Evolutionary conservation across 2,329 filamentous ascomycete species (phyloP), one percentile per base, ranked within the genome.

Genomic region (Cytospora chrysosperma): DNA sequence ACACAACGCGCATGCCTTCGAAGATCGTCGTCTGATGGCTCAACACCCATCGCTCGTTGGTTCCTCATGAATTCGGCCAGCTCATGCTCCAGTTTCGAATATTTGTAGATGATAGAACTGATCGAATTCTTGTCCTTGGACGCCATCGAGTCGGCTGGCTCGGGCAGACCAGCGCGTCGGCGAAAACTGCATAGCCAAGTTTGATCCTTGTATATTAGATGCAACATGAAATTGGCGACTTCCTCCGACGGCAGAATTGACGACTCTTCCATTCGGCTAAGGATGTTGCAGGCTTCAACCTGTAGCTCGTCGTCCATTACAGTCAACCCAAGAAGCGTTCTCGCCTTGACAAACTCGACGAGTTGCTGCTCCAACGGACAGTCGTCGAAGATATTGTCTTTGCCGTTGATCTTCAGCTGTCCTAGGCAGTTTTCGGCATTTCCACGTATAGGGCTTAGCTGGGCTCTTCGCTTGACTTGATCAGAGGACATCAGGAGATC

Each of bases 221-320:
- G 81, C 52, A 87, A 71, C 32, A 88, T 74, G 79, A 86, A 87
- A 70, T 83, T 83, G 13, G 82, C 80, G 17, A 85, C 74, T 4
- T 75, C 72, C 19, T 84, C 81, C 0, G 80, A 82, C 2, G 83
- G 79, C 37, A 77, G 75, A 4, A 75, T 77, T 19, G 81, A 83
- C 2, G 78, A 76, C 59, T 81, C 79, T 66, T 88, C 85, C 63
- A 83, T 78, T n/a, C 83, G 77, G 2, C 81, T 81, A 26, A 88
- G 75, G 54, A 88, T 83, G 26, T 78, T 80, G 68, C 84, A 85
- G 19, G 85, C 84, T 71, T 87, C 83, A 8, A 78, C 75, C 70
- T 88, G 85, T 19, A 88, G 78, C 72, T 88, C 85, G 6, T 81
- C 74, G 61, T 88, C 84, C 75, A 83, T 83, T 19, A 84, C 78